These are phyloP conservation scores for Elymus sibiricus DNA, from an alignment of 176 grass and related monocot species.

Conservation along the genomic window DNA sequence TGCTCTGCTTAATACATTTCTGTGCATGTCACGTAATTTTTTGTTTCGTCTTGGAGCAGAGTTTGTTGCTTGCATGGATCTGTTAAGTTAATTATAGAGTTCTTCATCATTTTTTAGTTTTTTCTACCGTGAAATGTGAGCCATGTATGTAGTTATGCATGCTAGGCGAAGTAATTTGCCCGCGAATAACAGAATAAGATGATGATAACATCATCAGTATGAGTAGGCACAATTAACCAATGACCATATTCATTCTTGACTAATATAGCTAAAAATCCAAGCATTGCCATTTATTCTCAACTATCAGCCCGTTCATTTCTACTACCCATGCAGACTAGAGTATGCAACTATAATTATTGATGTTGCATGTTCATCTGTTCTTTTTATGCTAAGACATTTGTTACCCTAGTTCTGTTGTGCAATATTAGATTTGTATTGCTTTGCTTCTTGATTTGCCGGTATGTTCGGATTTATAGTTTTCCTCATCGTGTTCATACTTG, in stretches of 20 bases:
- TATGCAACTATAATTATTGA: no score
- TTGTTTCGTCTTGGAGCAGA: background rate
- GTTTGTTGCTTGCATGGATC: background rate
- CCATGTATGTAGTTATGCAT: background rate
- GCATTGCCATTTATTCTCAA: background rate
- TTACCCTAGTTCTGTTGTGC: no score
- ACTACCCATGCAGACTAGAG: no score
- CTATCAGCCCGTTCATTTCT: background rate
- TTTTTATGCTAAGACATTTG: no score
- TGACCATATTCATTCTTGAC: background rate
- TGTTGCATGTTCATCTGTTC: no score
- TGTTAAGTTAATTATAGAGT: background rate
- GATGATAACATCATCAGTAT: background rate
- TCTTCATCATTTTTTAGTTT: background rate
- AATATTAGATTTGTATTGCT: no score
- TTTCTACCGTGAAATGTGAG: background rate
- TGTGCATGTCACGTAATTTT: background rate
- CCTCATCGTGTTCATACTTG: background rate
- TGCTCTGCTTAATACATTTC: background rate
- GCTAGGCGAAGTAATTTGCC: background rate
- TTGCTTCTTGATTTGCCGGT: no score
- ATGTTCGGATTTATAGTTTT: background rate
- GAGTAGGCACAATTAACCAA: background rate
- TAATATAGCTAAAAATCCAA: background rate
- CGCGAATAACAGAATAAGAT: background rate